phyloP scores from a whole-genome alignment of 257 asterid genomes.

The Gynochthodes officinalis region DNA sequence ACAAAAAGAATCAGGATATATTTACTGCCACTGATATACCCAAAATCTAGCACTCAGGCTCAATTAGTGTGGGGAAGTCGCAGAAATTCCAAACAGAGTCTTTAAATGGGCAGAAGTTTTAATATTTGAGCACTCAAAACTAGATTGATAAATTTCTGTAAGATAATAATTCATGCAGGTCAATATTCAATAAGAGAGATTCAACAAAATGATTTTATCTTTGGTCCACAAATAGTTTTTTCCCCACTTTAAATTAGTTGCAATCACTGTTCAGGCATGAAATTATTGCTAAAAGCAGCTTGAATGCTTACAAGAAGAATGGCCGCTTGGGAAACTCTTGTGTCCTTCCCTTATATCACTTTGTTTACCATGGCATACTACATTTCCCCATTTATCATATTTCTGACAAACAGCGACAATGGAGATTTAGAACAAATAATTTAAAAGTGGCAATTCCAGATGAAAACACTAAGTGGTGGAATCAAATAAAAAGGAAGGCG shows the following conservation, averaged over 20 bases:
- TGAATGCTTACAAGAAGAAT: conserved; percentile 60
- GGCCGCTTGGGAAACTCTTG: conserved; percentile 96
- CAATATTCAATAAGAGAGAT: not conserved
- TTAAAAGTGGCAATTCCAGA: not conserved
- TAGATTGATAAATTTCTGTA: not conserved
- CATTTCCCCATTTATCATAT: conserved; percentile 64
- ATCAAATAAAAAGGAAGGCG: not conserved
- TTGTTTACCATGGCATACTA: conserved; percentile 57
- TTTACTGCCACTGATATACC: not conserved
- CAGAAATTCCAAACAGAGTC: not conserved
- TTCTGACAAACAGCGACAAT: conserved; percentile 25
- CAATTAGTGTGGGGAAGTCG: not conserved
- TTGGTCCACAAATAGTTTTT: not conserved
- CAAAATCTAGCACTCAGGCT: not conserved
- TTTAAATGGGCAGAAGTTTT: not conserved
- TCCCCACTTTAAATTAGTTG: not conserved
- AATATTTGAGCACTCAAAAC: not conserved
- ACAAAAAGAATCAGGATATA: not conserved
- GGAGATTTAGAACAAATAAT: not conserved
- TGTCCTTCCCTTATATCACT: conserved; percentile 80
- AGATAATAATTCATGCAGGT: not conserved
- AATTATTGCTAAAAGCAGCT: not conserved
- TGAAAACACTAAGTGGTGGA: too few relatives aligned
- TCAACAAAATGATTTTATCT: not conserved
- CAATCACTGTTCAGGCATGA: not conserved